Conservation (phyloP, 768 basidiomycete species). For the Agaricus bisporus region DNA sequence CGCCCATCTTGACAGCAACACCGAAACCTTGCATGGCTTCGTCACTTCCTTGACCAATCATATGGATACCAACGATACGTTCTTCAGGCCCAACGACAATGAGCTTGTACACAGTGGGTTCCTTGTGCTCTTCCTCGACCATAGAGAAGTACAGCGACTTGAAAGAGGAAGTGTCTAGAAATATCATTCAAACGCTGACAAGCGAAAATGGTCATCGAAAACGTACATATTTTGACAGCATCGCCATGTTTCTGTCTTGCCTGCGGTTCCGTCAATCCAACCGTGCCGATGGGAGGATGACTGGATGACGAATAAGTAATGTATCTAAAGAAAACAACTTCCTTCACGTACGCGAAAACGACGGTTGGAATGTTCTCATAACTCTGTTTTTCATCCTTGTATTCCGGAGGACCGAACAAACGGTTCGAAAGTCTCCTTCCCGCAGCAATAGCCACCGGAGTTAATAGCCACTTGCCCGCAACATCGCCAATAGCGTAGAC, state of each 20-base stretch:
- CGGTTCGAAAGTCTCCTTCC: conserved; percentile 86
- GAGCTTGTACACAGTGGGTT: conserved; percentile 92
- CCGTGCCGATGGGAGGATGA: conserved; percentile 93
- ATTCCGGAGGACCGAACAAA: conserved; percentile 82
- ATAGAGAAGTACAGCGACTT: conserved; percentile 89
- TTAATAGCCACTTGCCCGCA: conserved; percentile 85
- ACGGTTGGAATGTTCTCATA: conserved; percentile 93
- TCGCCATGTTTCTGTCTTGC: conserved; percentile 86
- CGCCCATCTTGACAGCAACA: conserved; percentile 97
- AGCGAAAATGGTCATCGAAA: conserved; percentile 1
- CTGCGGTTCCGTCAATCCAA: conserved; percentile 90
- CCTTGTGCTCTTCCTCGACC: conserved; percentile 85
- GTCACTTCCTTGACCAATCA: conserved; percentile 88
- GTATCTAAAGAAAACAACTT: not conserved
- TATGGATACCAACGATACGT: conserved; percentile 93
- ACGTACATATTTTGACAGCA: conserved; percentile 85
- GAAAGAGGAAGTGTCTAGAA: conserved; percentile 71
- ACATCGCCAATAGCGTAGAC: conserved; percentile 90
- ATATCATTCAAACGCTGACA: not conserved
- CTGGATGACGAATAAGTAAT: conserved; percentile 29
- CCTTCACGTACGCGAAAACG: conserved; percentile 81
- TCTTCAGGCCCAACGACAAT: conserved; percentile 84
- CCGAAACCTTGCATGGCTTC: conserved; percentile 95
- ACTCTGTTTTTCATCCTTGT: conserved; percentile 79
- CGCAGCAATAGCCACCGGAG: conserved; percentile 97